Base-by-base conservation (phyloP, 2,329 filamentous ascomycete genomes). In the Westerdykella aurantiaca region DNA sequence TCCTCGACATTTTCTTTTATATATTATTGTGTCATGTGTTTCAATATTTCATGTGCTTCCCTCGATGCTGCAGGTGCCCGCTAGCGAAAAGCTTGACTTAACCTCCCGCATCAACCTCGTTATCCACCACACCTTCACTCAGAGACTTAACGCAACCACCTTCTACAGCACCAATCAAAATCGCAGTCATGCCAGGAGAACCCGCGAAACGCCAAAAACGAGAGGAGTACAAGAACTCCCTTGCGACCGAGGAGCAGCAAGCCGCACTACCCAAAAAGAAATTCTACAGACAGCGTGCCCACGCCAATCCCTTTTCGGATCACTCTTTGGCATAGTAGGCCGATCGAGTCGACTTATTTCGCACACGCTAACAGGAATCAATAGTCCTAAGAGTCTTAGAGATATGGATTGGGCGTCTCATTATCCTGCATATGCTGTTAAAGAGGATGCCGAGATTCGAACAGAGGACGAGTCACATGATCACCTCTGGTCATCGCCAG, bases 271-370 rank as follows among this genome's bases (percentile, higher is more conserved):
- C 93, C 9, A 85, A 88, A 70, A 98, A 98, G 76, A 91, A 86
- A 72, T 95, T 93, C 72, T 98, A 95, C 68, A 82, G 93, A 44
- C 93, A 98, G 70, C 81, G 93, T 67, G 93, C 93, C 31, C 93
- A 98, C 72, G 93, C 93, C 50, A 98, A 98, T 72, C 90, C 91
- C 6, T 98, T 98, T 71, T 96, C 91, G 2, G 93, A 98, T 61
- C 93, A 98, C 73, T 75, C 80, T 45, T 75, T 98, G 64, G 77
- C 78, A 59, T 98, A 98, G 93, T 95, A 79, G 34, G 52, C 25
- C 9, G 40, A 42, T 14, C 23, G 25, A 34, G 23, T 6, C 22
- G 17, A 9, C 6, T 11, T 16, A n/a, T 29, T n/a, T 29, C 29
- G 22, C 4, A 39, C 13, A 38, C 49, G 44, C 62, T 60, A 43